Percentiles rank a stretch among this genome's conserved stretches.
Conservation (phyloP, 495 filamentous ascomycete genomes). For the Penicilliopsis zonata region DNA sequence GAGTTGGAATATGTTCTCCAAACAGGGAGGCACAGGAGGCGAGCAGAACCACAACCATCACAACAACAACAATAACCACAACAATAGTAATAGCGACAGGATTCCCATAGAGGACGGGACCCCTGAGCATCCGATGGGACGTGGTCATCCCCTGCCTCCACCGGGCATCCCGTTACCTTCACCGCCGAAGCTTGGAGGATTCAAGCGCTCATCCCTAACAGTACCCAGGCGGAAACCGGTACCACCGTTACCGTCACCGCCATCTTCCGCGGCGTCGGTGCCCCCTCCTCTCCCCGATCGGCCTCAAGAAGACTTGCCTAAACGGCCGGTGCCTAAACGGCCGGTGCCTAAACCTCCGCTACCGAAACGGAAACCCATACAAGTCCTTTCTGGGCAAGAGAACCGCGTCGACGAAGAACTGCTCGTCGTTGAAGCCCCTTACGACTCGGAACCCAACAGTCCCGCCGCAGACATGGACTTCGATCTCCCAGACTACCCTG, state of each 20-base stretch:
- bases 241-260: no score
- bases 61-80: no score
- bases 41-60: no score
- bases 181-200: constrained; percentile 56
- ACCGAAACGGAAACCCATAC: constrained; percentile 25
- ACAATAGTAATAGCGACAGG: no score
- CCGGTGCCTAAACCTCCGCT: constrained; percentile 17
- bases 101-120: no score
- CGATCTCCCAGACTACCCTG: constrained; percentile 2
- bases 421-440: constrained; percentile 40
- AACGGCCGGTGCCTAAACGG: constrained; percentile 14
- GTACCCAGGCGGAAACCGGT: constrained; percentile 53
- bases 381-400: constrained; percentile 9
- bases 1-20: constrained; percentile 61
- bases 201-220: no score
- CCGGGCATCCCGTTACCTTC: constrained; percentile 57
- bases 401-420: constrained; percentile 26
- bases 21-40: no score
- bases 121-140: constrained; percentile 57
- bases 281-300: constrained; percentile 23
- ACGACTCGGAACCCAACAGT: constrained; percentile 38
- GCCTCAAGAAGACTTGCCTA: constrained; percentile 9
- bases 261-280: no score
- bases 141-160: constrained; percentile 43
- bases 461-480: constrained; percentile 22